Evolutionary conservation across 2,329 filamentous ascomycete species (phyloP).

Genomic region (Zymoseptoria ardabiliae): DNA sequence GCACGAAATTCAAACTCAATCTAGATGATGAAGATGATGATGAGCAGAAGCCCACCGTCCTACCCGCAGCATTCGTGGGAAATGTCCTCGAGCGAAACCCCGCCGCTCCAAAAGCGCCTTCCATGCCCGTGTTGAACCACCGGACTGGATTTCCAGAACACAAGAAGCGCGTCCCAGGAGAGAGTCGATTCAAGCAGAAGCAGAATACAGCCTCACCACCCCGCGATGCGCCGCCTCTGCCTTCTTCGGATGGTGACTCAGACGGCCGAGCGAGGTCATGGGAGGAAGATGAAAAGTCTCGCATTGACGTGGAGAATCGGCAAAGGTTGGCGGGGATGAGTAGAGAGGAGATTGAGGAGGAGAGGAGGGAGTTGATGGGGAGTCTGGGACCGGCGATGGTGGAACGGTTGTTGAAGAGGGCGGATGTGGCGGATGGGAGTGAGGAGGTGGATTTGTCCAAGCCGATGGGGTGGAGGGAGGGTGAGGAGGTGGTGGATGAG

Average conservation of each 20-base stretch:
- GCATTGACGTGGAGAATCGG: conserved; percentile 78
- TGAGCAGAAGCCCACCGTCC: conserved; percentile 3
- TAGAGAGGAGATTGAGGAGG: conserved; percentile 69
- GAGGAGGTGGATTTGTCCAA: conserved; percentile 34
- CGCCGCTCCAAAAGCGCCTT: conserved; percentile 52
- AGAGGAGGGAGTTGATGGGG: conserved; percentile 72
- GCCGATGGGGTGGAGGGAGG: background rate
- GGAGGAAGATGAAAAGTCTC: conserved; percentile 54
- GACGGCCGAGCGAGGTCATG: conserved; percentile 20
- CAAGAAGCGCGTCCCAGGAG: conserved; percentile 59
- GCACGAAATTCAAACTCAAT: conserved; percentile 55
- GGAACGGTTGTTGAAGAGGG: conserved; percentile 65
- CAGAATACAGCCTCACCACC: conserved; percentile 39
- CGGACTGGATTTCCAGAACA: conserved; percentile 76
- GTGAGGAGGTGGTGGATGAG: background rate
- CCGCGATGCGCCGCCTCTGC: background rate
- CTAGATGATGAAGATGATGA: conserved; percentile 35
- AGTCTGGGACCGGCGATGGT: conserved; percentile 68
- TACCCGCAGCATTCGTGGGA: conserved; percentile 47
- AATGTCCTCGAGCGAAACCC: conserved; percentile 74
- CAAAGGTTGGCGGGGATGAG: conserved; percentile 71
- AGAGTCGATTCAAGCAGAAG: conserved; percentile 70
- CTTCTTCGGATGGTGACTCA: background rate
- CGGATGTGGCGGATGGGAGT: conserved; percentile 63
- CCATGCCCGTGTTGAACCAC: conserved; percentile 52